Percentiles rank a stretch among this genome's conserved stretches.
Conservation (phyloP, 2,329 filamentous ascomycete species). For the Phaeosphaeriaceae sp. region DNA sequence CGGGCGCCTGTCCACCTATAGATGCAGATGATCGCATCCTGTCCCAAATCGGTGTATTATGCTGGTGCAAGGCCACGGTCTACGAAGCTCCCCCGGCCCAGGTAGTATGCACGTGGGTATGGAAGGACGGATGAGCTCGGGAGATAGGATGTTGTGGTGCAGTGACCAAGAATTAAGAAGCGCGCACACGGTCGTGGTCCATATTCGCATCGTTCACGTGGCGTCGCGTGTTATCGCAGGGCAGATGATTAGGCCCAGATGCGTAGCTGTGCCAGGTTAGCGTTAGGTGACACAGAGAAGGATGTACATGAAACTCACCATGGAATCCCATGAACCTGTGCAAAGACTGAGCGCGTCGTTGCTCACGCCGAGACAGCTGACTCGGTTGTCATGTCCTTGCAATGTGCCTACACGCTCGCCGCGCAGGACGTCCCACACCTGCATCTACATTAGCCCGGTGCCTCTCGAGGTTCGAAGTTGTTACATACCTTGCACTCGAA, state of each 20-base stretch:
- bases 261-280: conserved; percentile 53
- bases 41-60: conserved; percentile 43
- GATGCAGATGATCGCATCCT: conserved; percentile 32
- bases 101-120: conserved; percentile 36
- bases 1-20: conserved; percentile 42
- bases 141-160: conserved; percentile 33
- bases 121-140: conserved; percentile 32
- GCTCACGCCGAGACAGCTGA: conserved; percentile 97
- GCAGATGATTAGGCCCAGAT: conserved; percentile 57
- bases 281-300: conserved; percentile 11
- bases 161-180: conserved; percentile 33
- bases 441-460: conserved; percentile 48
- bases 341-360: conserved; percentile 99
- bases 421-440: conserved; percentile 98
- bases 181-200: conserved; percentile 38
- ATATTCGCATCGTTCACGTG: conserved; percentile 41
- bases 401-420: conserved; percentile 97
- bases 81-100: conserved; percentile 27
- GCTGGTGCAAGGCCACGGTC: conserved; percentile 31
- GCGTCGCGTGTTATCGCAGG: conserved; percentile 29
- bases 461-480: conserved; percentile 7
- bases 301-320: conserved; percentile 70
- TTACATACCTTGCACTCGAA: conserved; percentile 96
- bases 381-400: conserved; percentile 96
- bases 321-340: conserved; percentile 98